phyloP scores from a whole-genome alignment of 352 stramenopile species.

The Phytophthora hybrid region DNA sequence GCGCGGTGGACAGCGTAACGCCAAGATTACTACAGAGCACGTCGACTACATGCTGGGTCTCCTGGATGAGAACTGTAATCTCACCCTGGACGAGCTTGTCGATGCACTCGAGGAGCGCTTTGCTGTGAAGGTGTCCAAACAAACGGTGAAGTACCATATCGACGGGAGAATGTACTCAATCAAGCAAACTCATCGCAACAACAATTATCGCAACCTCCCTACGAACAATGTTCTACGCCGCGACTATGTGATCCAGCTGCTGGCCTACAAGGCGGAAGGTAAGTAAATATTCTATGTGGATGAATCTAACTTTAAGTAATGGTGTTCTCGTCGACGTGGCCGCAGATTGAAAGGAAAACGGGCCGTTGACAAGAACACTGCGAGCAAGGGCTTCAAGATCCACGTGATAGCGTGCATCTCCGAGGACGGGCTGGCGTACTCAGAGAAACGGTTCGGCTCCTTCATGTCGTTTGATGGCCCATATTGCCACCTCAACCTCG shows the following conservation, averaged over 20 bases:
- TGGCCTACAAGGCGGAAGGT: not conserved
- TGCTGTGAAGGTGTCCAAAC: not conserved
- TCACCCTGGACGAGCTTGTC: not conserved
- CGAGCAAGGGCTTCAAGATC: too few species aligned
- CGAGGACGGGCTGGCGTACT: too few species aligned
- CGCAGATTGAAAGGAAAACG: too few species aligned
- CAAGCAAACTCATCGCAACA: slow-evolving; percentile 10
- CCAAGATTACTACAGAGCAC: not conserved
- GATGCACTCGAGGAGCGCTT: not conserved
- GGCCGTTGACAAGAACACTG: too few species aligned
- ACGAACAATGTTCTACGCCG: not conserved
- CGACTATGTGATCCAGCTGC: not conserved
- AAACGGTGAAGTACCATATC: slow-evolving; percentile 3
- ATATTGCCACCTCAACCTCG: too few species aligned
- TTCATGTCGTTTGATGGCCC: too few species aligned
- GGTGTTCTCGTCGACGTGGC: too few species aligned
- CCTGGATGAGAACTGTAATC: not conserved
- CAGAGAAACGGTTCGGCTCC: too few species aligned
- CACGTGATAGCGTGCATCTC: too few species aligned
- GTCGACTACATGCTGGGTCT: too few species aligned
- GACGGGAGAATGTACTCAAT: not conserved
- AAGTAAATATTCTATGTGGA: not conserved
- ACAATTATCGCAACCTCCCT: slow-evolving; percentile 1
- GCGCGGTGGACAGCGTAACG: not conserved
- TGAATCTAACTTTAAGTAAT: too few species aligned